These are phyloP conservation scores for Lipomyces yamanashiensis DNA, from an alignment of 805 yeast genomes.

Conservation along the genomic window DNA sequence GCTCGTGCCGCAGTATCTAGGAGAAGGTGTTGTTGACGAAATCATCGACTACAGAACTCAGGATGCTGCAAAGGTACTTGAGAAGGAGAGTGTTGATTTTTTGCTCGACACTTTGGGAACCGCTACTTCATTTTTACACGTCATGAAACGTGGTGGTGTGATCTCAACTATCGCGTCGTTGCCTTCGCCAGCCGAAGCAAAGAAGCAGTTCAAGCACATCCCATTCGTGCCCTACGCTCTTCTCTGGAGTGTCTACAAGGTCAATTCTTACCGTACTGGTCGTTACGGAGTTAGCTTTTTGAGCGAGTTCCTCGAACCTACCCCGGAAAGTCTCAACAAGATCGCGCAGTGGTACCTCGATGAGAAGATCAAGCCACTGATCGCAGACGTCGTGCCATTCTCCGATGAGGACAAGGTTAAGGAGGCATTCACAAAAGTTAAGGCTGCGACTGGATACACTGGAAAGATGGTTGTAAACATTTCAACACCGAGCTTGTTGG, in stretches of 20 bases:
- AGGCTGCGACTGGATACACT: conserved; percentile 26
- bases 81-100: conserved; percentile 30
- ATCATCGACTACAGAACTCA: conserved; percentile 37
- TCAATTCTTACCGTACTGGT: not conserved
- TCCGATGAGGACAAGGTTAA: conserved; percentile 22
- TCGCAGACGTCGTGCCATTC: conserved; percentile 24
- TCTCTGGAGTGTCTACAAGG: not conserved
- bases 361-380: conserved; percentile 34
- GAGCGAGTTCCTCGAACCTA: conserved; percentile 14
- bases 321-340: conserved; percentile 7
- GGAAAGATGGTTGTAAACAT: conserved; percentile 35
- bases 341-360: conserved; percentile 24
- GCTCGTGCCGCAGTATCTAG: conserved; percentile 28
- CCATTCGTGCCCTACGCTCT: not conserved
- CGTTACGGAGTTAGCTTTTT: conserved; percentile 21
- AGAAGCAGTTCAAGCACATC: not conserved
- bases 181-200: conserved; percentile 18
- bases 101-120: conserved; percentile 36
- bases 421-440: conserved; percentile 23
- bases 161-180: conserved; percentile 26
- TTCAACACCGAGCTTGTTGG: not conserved
- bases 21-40: conserved; percentile 35
- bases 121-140: conserved; percentile 18
- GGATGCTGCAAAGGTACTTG: conserved; percentile 28
- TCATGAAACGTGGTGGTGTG: conserved; percentile 32